Evolutionary conservation across 768 basidiomycete genomes (phyloP).

Genomic region (Filobasidium floriforme): DNA sequence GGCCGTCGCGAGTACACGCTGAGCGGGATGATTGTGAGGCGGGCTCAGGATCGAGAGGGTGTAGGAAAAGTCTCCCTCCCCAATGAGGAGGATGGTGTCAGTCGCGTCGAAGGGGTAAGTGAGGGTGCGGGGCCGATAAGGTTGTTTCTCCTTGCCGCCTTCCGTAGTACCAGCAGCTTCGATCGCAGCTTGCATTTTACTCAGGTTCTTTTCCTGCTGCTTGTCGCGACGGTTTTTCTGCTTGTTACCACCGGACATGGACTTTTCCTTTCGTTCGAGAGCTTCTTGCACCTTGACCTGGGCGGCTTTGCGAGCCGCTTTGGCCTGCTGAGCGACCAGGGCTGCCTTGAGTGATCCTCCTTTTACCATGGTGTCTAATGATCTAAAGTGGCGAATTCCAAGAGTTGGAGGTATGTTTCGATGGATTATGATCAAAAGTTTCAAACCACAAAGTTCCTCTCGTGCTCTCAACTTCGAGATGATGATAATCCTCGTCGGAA

Average conservation of each 20-base stretch:
- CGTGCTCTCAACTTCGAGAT: too few relatives aligned
- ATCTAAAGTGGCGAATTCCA: not conserved
- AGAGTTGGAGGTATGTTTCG: too few relatives aligned
- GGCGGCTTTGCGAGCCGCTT: conserved; percentile 12
- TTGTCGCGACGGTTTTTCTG: not conserved
- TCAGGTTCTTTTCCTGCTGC: not conserved
- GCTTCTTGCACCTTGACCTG: conserved; percentile 19
- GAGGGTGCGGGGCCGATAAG: not conserved
- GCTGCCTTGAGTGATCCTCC: conserved; percentile 17
- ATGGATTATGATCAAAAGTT: too few relatives aligned
- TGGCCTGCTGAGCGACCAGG: conserved; percentile 15
- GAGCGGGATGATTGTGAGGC: conserved; percentile 52
- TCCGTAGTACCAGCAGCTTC: not conserved
- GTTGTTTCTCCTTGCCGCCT: not conserved
- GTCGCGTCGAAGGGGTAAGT: conserved; percentile 32
- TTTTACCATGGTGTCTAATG: conserved; percentile 12
- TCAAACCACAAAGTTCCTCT: too few relatives aligned
- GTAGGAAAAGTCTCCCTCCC: conserved; percentile 92
- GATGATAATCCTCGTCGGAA: too few relatives aligned
- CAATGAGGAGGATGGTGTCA: conserved; percentile 57
- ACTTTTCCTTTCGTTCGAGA: conserved; percentile 15
- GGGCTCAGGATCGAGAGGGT: conserved; percentile 62
- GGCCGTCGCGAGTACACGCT: conserved; percentile 73
- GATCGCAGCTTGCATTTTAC: not conserved
- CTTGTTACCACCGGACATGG: conserved; percentile 17